Evolutionary conservation across 495 filamentous ascomycete species (phyloP), one percentile per base, ranked within the genome.

Genomic region (Penicillium daleae): DNA sequence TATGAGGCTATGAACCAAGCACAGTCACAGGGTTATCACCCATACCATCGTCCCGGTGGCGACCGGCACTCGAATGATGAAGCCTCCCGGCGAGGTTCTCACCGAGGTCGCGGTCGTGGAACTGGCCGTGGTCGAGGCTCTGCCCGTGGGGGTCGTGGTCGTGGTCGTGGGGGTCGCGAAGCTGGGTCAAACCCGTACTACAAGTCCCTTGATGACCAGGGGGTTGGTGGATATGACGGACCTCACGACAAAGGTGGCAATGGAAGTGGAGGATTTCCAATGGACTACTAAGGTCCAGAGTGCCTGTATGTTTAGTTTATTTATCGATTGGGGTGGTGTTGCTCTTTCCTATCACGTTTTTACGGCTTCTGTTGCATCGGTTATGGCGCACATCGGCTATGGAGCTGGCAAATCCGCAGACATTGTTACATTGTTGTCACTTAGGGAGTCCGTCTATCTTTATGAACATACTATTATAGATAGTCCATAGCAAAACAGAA

Each of bases 41-140:
- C 68, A 8, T 58, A 72, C 32, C 65, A 64, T 3, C 69, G 66
- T 19, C 60, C 66, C 10, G 66, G 64, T 52, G 71, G 73, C 37
- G 35, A 64, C 32, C 63, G 62, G 21, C 44, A 73, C 32, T 58
- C 71, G 22, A 62, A 65, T 44, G 71, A 77, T 44, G 74, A 79
- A 40, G 70, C 63, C 37, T 59, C 66, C 63, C 76, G 78, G 24
- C 74, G 80, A 17, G 77, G 79, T 26, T 70, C 76, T 50, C 76
- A 79, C 61, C 79, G 82, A 27, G 80, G 82, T 50, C 78, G 85
- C 56, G 79, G 82, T 32, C 77, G 81, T 58, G 74, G 74, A 4
- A 73, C 65, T 26, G 77, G 75, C n/a, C 74, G 81, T 9, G 79
- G 78, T 6, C 69, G 82, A 27, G 79, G 82, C 56, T 61, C 68